A percentile compares a stretch with the other conserved stretches of the same genome.
Conservation (phyloP, 768 basidiomycete genomes). For the Mrakia gelida region DNA sequence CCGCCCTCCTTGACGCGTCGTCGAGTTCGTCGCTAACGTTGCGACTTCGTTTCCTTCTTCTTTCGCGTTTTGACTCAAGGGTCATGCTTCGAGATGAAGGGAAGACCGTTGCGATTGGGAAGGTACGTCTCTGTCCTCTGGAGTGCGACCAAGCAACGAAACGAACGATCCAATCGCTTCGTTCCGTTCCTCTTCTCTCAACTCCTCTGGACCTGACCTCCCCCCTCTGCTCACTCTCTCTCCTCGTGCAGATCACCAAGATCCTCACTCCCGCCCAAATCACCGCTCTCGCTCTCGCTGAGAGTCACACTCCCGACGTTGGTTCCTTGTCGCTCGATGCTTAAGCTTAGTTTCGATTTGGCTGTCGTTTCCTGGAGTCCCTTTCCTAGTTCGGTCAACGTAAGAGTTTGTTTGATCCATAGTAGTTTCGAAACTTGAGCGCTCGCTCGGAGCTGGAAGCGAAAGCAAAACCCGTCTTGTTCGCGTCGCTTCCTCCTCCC, state of each 20-base stretch:
- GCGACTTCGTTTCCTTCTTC: too few relatives aligned
- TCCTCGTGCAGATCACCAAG: slow-evolving; percentile 52
- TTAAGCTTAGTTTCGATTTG: too few relatives aligned
- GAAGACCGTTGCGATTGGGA: slow-evolving; percentile 33
- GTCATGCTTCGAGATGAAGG: slow-evolving; percentile 98
- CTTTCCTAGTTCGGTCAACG: too few relatives aligned
- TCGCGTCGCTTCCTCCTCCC: too few relatives aligned
- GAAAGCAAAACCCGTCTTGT: too few relatives aligned
- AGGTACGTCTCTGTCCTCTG: slow-evolving; percentile 15
- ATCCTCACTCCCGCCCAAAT: slow-evolving; percentile 39
- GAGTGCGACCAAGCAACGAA: too few relatives aligned
- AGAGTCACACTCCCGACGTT: neutral
- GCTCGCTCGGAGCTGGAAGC: too few relatives aligned
- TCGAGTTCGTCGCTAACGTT: neutral
- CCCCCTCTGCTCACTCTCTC: slow-evolving; percentile 51
- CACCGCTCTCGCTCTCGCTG: neutral
- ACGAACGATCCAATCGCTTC: too few relatives aligned
- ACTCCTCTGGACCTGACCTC: neutral
- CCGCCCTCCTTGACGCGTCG: too few relatives aligned
- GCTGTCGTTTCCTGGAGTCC: too few relatives aligned
- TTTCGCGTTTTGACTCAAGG: slow-evolving; percentile 42
- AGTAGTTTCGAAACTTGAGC: too few relatives aligned
- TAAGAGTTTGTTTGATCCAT: too few relatives aligned
- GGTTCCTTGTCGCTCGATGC: neutral
- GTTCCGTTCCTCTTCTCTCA: neutral